phyloP scores from a whole-genome alignment of 2,329 filamentous ascomycete genomes.

The Aspergillus ibericus region DNA sequence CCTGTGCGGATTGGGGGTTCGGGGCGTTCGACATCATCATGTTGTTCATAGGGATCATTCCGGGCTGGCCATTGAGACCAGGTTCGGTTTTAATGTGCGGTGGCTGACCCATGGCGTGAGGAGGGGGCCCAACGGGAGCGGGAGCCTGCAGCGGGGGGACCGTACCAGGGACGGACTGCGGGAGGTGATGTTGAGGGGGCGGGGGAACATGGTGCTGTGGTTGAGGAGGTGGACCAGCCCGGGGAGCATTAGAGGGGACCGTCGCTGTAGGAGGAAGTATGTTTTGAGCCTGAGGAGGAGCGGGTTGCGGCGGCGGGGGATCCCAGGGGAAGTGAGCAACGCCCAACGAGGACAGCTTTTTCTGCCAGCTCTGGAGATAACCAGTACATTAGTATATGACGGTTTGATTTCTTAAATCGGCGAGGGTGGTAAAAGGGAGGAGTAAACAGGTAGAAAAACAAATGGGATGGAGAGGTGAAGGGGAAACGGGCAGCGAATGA shows the following conservation, averaged over 20 bases:
- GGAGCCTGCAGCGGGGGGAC: conserved; percentile 27
- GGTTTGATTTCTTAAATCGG: background rate
- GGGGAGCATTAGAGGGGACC: conserved; percentile 47
- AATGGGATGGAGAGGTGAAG: conserved; percentile 5
- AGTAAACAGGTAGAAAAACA: conserved; percentile 2
- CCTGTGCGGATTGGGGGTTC: conserved; percentile 52
- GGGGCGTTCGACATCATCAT: conserved; percentile 33
- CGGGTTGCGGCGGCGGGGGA: conserved; percentile 67
- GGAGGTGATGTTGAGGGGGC: conserved; percentile 37
- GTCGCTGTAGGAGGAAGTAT: conserved; percentile 42
- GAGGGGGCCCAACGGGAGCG: conserved; percentile 16
- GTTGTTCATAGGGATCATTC: conserved; percentile 37
- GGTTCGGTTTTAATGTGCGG: conserved; percentile 57
- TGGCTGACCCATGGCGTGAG: conserved; percentile 32
- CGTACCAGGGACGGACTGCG: conserved; percentile 33
- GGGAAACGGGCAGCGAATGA: conserved; percentile 15
- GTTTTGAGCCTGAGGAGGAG: conserved; percentile 43
- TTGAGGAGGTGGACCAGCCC: conserved; percentile 33
- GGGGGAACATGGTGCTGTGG: conserved; percentile 39
- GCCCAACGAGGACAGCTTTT: conserved; percentile 78
- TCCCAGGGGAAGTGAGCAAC: conserved; percentile 96
- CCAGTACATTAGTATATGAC: conserved; percentile 6
- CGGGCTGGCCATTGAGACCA: conserved; percentile 39
- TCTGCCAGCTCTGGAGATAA: conserved; percentile 77
- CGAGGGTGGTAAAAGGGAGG: background rate